These are phyloP conservation scores for Theileria orientalis DNA, from an alignment of 169 alveolate genomes.

Conservation along the genomic window DNA sequence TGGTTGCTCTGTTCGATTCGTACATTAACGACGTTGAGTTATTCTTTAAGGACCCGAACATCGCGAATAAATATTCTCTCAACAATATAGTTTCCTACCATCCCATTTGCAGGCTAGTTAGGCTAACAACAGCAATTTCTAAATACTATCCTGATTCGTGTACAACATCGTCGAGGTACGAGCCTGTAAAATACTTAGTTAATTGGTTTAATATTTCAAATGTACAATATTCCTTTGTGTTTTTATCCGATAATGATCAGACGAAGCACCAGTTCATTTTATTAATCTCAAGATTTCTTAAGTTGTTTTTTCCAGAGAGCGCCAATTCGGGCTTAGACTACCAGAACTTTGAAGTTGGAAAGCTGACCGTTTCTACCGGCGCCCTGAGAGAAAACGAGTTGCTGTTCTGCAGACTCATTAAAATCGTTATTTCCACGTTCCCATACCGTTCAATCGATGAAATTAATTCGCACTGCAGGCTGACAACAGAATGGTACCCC, in stretches of 20 bases:
- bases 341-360: not conserved
- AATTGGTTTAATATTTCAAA: slow-evolving; percentile 4
- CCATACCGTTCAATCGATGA: slow-evolving; percentile 4
- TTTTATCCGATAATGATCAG: not conserved
- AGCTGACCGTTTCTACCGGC: not conserved
- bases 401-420: slow-evolving; percentile 3
- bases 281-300: slow-evolving; percentile 15
- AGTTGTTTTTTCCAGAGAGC: not conserved
- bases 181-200: not conserved
- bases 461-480: not conserved
- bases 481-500: slow-evolving; percentile 27
- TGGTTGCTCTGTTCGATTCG: not conserved
- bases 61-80: not conserved
- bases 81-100: slow-evolving; percentile 27
- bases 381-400: slow-evolving; percentile 7
- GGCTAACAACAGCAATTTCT: slow-evolving; percentile 11
- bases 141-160: slow-evolving; percentile 12
- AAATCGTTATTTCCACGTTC: slow-evolving; percentile 4
- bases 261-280: slow-evolving; percentile 17
- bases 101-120: slow-evolving; percentile 36
- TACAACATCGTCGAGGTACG: not conserved
- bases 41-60: not conserved
- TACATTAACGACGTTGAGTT: not conserved
- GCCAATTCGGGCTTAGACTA: not conserved
- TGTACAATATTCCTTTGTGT: not conserved